Evolutionary conservation across 1,284 basidiomycete species (phyloP), one percentile per base, ranked within the genome.

Genomic region (Trametes pubescens): DNA sequence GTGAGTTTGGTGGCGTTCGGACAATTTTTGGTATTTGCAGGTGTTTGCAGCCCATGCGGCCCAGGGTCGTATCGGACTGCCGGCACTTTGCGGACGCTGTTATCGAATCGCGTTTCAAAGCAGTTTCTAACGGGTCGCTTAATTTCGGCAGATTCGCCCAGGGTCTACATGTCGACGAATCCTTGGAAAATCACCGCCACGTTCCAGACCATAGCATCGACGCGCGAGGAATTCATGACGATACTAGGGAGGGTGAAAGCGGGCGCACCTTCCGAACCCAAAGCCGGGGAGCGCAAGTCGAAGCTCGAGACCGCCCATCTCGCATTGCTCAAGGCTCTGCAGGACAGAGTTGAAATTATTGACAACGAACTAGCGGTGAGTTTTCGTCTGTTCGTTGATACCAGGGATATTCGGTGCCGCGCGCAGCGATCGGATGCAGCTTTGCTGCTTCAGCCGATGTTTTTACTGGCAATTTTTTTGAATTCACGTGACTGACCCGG

Each of bases 151-250:
- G 92, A 91, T 80, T 93, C 92, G 56, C 89, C 92, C 46, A 86
- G 92, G 65, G 78, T 93, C 61, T 94, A 92, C 72, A 78, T 84
- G 38, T 93, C 92, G 34, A 91, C 90, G 11, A 94, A 94, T 74
- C 92, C 92, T 35, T 94, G 92, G 92, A 94, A 93, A 79, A 87
- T 88, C 40, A 86, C 89, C 18, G 86, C 90, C 32, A 87, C 87
- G 29, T 91, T 93, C 73, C 82, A 88, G 69, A 82, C 87, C 18
- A 77, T 89, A 56, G 85, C 89, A 6, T 88, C 89, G 4, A 89
- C 89, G 21, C 83, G 84, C 47, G 88, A 88, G 57, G 90, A 93
- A 72, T 93, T 92, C 71, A 65, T 87, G 32, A 80, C 78, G 18
- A 75, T 86, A 52, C 81, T 93, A 64, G 87, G 88, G 67, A 79